Conservation (phyloP, 768 basidiomycete species). For the Wakefieldia striispora region DNA sequence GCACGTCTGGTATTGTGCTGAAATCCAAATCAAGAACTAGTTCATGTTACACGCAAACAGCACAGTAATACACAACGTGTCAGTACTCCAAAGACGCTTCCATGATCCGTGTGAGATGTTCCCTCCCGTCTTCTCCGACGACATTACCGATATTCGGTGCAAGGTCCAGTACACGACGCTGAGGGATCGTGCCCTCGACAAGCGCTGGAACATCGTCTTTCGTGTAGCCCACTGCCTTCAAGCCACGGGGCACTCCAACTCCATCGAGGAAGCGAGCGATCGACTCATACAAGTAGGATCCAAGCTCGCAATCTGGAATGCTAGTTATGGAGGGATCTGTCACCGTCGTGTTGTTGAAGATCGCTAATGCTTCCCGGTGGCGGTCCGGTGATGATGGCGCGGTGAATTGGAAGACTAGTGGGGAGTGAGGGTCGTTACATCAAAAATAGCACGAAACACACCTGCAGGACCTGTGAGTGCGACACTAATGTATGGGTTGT, state of each 20-base stretch:
- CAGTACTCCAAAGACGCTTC: slow-evolving; percentile 77
- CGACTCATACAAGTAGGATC: slow-evolving; percentile 75
- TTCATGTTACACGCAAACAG: slow-evolving; percentile 9
- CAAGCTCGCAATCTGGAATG: slow-evolving; percentile 78
- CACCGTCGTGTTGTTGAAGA: slow-evolving; percentile 69
- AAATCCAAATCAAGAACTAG: background rate
- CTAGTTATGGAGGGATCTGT: slow-evolving; percentile 68
- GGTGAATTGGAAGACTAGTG: slow-evolving; percentile 87
- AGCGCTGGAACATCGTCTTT: slow-evolving; percentile 65
- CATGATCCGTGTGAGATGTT: slow-evolving; percentile 80
- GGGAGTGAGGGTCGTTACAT: background rate
- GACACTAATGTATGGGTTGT: slow-evolving; percentile 46
- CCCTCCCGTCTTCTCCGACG: slow-evolving; percentile 76
- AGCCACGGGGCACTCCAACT: slow-evolving; percentile 81
- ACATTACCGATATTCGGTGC: slow-evolving; percentile 89
- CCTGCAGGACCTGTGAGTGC: slow-evolving; percentile 88
- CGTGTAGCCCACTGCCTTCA: slow-evolving; percentile 79
- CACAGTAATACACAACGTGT: slow-evolving; percentile 5
- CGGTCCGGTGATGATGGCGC: slow-evolving; percentile 90
- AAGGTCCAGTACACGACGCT: slow-evolving; percentile 87
- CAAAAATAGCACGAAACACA: slow-evolving; percentile 26
- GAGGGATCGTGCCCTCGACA: slow-evolving; percentile 90
- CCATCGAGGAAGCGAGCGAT: slow-evolving; percentile 86
- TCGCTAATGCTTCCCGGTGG: slow-evolving; percentile 83
- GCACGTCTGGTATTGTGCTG: background rate